A percentile compares a stretch with the other conserved stretches of the same genome.
These are phyloP conservation scores for Lactarius tabidus DNA, from an alignment of 768 basidiomycete species.

Conservation along the genomic window DNA sequence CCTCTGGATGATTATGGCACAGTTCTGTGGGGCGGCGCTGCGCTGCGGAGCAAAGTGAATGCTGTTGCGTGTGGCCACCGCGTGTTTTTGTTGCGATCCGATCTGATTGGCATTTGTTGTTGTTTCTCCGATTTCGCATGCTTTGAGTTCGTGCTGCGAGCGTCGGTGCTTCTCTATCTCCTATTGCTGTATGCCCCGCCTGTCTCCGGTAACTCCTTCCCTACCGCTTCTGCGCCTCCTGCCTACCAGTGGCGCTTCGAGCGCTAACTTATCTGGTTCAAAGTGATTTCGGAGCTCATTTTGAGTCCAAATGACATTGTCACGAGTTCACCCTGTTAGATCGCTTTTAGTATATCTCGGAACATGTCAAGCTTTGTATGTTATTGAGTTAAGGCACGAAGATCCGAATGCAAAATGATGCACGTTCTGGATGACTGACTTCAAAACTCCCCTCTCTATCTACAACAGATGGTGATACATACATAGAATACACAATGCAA, in stretches of 20 bases:
- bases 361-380: neutral
- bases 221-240: no score
- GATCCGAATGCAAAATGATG: constrained; percentile 1
- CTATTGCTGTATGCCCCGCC: constrained; percentile 12
- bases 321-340: constrained; percentile 9
- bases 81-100: constrained; percentile 10
- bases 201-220: constrained; percentile 7
- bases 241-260: constrained; percentile 11
- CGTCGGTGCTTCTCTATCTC: constrained; percentile 11
- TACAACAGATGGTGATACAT: constrained; percentile 8
- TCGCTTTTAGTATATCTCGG: constrained; percentile 1
- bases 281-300: constrained; percentile 8
- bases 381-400: constrained; percentile 6
- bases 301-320: constrained; percentile 17
- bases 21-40: constrained; percentile 83
- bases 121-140: constrained; percentile 7
- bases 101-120: constrained; percentile 14
- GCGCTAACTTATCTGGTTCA: neutral
- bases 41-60: constrained; percentile 48
- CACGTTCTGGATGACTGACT: constrained; percentile 12
- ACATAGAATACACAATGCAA: constrained; percentile 18
- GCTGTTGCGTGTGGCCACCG: neutral
- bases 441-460: constrained; percentile 6
- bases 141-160: neutral
- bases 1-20: constrained; percentile 78